These are phyloP conservation scores for Fusarium odoratissimum DNA, from an alignment of 2,329 filamentous ascomycete species.

Conservation along the genomic window DNA sequence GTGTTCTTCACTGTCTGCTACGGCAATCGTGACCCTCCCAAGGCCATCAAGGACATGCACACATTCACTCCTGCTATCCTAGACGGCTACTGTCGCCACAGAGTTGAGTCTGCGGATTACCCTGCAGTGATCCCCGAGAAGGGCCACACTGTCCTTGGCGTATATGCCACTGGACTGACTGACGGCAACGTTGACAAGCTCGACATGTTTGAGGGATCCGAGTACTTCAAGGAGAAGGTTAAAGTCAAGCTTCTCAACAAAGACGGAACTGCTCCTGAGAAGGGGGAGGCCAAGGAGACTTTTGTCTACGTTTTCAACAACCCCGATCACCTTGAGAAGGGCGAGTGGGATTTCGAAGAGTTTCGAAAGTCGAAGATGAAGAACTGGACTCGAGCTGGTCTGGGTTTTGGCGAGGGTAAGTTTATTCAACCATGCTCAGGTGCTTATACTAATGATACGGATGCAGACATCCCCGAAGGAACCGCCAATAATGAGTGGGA, in stretches of 20 bases:
- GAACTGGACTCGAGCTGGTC: constrained; percentile 64
- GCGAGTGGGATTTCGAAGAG: constrained; percentile 89
- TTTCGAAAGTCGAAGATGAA: constrained; percentile 80
- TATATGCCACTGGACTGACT: constrained; percentile 81
- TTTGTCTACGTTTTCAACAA: constrained; percentile 74
- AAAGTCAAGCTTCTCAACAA: constrained; percentile 64
- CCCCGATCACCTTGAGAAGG: constrained; percentile 68
- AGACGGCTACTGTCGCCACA: constrained; percentile 75
- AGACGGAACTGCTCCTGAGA: constrained; percentile 52
- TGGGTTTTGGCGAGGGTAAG: constrained; percentile 56
- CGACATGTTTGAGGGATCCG: constrained; percentile 82
- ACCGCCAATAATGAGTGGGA: constrained; percentile 8
- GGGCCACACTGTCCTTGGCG: constrained; percentile 74
- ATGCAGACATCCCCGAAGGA: constrained; percentile 40
- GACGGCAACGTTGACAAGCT: constrained; percentile 79
- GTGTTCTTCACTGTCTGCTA: constrained; percentile 90
- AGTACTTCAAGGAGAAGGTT: constrained; percentile 72
- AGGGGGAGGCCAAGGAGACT: constrained; percentile 62
- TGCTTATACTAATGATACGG: constrained; percentile 15
- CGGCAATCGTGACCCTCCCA: constrained; percentile 61
- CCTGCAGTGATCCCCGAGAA: constrained; percentile 76
- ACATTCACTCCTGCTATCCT: constrained; percentile 81
- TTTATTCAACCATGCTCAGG: neutral
- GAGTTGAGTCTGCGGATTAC: constrained; percentile 79
- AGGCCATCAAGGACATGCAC: constrained; percentile 66